Conservation (phyloP, 1,284 basidiomycete genomes). For the Dichomitus squalens region DNA sequence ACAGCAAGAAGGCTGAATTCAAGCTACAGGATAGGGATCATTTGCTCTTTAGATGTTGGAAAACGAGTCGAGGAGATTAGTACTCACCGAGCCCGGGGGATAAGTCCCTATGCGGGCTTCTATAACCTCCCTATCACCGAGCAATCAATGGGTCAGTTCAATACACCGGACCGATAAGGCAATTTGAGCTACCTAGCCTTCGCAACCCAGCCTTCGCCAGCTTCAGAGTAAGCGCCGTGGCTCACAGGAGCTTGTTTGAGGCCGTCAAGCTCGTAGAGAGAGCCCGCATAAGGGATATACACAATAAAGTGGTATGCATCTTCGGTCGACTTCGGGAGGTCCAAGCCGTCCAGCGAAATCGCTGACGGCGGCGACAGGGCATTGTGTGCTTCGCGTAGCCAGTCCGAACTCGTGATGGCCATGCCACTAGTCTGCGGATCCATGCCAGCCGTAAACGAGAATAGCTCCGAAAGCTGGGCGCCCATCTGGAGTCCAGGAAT, state of each 20-base stretch:
- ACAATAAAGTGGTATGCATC: slow-evolving; percentile 95
- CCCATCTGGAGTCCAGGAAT: slow-evolving; percentile 73
- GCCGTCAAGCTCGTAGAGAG: slow-evolving; percentile 90
- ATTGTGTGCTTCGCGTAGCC: slow-evolving; percentile 85
- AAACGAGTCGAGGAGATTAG: background rate
- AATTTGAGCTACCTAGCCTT: slow-evolving; percentile 62
- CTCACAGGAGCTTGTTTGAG: slow-evolving; percentile 77
- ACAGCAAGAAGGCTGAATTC: slow-evolving; percentile 91
- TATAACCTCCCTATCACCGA: slow-evolving; percentile 67
- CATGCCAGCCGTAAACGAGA: slow-evolving; percentile 82
- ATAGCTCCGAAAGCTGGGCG: slow-evolving; percentile 71
- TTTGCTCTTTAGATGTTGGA: slow-evolving; percentile 1
- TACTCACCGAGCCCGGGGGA: slow-evolving; percentile 76
- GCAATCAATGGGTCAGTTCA: background rate
- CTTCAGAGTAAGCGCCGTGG: slow-evolving; percentile 71
- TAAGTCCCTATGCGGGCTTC: slow-evolving; percentile 87
- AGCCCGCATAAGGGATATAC: slow-evolving; percentile 82
- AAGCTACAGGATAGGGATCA: slow-evolving; percentile 48
- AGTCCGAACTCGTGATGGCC: slow-evolving; percentile 85
- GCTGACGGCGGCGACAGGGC: slow-evolving; percentile 86
- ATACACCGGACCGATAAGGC: background rate
- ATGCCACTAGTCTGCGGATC: slow-evolving; percentile 85
- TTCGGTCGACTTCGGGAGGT: slow-evolving; percentile 70
- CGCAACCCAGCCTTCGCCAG: slow-evolving; percentile 79
- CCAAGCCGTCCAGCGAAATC: slow-evolving; percentile 78